Base-by-base conservation (phyloP, 2,329 filamentous ascomycete species). In the Neonectria magnoliae region DNA sequence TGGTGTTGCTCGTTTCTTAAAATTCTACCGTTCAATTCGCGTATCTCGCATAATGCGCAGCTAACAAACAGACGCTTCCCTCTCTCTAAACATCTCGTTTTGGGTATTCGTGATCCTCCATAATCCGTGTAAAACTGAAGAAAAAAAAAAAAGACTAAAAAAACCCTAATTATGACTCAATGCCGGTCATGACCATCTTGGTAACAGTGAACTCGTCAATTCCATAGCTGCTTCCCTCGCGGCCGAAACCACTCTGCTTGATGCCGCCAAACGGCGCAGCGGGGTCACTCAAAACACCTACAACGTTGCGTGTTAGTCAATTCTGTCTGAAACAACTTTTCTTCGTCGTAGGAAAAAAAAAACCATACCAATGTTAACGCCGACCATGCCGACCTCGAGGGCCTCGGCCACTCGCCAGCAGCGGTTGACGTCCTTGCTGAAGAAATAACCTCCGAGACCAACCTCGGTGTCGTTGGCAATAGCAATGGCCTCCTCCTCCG, bases 191-290 rank as follows among this genome's bases (percentile, higher is more conserved):
- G 10, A 75, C 65, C 73, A 85, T 90, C 83, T 93, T 93, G 64
- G 90, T 89, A 53, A 86, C 80, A 69, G 88, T 82, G 75, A 92
- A 93, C 79, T 93, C 91, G 31, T 90, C 87, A 66, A 93, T 88
- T 13, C 91, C 91, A 65, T 93, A 91, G 75, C 87, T 87, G 71
- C 89, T 90, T 44, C 91, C 91, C 78, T 94, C 92, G 62, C 90
- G 83, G 13, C 91, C 91, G 71, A 93, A 93, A 25, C 92, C 92
- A 71, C 88, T 91, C 79, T 93, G 84, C 80, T 94, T 94, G 47
- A 94, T 88, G 67, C 92, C 92, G 18, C 92, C 92, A 74, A 94
- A 94, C 3, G 85, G 85, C 53, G 83, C 77, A 1, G 83, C 84
- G 33, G 82, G 80, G 62, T 87, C 85, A 20, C 84, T 86, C 64